A percentile compares a stretch with the other conserved stretches of the same genome.
Evolutionary conservation across 1,284 basidiomycete genomes (phyloP).

Genomic region (Cerioporus squamosus): DNA sequence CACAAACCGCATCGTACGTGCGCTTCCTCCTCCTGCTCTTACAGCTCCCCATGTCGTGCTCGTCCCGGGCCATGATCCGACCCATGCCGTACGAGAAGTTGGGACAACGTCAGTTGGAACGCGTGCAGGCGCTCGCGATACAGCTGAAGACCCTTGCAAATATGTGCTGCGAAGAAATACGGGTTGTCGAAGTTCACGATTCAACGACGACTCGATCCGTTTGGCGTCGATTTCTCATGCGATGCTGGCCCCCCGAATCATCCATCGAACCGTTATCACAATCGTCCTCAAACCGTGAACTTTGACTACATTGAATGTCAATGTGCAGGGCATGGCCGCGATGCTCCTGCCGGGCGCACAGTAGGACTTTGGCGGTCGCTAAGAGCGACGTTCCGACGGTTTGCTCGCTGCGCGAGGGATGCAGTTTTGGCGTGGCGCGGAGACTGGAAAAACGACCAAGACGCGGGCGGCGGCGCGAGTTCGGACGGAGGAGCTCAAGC

Average conservation of each 20-base stretch:
- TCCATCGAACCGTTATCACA: no score
- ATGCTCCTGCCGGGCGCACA: constrained; percentile 60
- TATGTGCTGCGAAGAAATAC: no score
- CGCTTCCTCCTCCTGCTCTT: not conserved
- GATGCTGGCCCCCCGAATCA: no score
- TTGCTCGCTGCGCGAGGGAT: constrained; percentile 55
- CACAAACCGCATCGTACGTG: constrained; percentile 52
- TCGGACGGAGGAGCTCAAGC: constrained; percentile 63
- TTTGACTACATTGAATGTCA: no score
- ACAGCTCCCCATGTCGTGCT: no score
- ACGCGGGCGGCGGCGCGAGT: constrained; percentile 46
- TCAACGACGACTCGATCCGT: no score
- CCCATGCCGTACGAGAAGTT: constrained; percentile 50
- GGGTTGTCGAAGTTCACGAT: no score
- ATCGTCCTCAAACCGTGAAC: no score
- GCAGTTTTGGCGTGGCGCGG: no score
- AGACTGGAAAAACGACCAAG: constrained; percentile 50
- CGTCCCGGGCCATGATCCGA: no score
- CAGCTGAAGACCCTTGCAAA: constrained; percentile 78
- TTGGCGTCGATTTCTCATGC: no score
- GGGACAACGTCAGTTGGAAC: constrained; percentile 80
- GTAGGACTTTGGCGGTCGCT: constrained; percentile 48
- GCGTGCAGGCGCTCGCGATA: constrained; percentile 69
- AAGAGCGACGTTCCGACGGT: constrained; percentile 67
- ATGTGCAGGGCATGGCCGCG: constrained; percentile 65